Conservation (phyloP, 768 basidiomycete species). For the Hydnomerulius pinastri region DNA sequence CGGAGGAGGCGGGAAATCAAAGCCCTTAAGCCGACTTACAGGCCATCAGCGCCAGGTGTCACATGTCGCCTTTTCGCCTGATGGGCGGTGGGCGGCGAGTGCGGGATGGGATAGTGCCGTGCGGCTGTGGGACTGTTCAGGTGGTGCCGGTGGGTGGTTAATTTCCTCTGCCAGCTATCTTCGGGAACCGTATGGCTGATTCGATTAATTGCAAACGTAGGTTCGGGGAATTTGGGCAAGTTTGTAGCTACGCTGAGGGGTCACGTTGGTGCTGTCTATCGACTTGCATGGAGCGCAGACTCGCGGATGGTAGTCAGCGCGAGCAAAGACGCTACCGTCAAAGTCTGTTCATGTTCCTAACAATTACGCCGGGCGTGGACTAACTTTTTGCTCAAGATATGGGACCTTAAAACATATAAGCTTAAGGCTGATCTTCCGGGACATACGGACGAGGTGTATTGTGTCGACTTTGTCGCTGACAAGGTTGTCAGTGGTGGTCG, state of each 20-base stretch:
- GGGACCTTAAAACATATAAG: constrained; percentile 97
- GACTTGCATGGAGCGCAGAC: constrained; percentile 95
- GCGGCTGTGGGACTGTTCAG: constrained; percentile 82
- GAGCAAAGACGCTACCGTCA: constrained; percentile 94
- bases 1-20: constrained; percentile 49
- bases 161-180: background rate
- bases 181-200: background rate
- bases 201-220: background rate
- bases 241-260: constrained; percentile 91
- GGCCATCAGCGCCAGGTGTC: constrained; percentile 95
- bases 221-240: constrained; percentile 64
- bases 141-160: constrained; percentile 43
- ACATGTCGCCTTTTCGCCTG: constrained; percentile 93
- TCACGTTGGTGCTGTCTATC: constrained; percentile 92
- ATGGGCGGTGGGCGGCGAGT: constrained; percentile 89
- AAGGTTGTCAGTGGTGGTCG: constrained; percentile 98
- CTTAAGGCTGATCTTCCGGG: constrained; percentile 92
- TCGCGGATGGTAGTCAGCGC: constrained; percentile 90
- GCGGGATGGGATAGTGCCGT: constrained; percentile 91
- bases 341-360: constrained; percentile 51
- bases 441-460: constrained; percentile 97
- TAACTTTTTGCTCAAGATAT: constrained; percentile 58
- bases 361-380: background rate
- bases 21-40: constrained; percentile 77
- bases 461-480: constrained; percentile 98